phyloP scores from a whole-genome alignment of 495 filamentous ascomycete genomes.

The Neurospora hispaniola region DNA sequence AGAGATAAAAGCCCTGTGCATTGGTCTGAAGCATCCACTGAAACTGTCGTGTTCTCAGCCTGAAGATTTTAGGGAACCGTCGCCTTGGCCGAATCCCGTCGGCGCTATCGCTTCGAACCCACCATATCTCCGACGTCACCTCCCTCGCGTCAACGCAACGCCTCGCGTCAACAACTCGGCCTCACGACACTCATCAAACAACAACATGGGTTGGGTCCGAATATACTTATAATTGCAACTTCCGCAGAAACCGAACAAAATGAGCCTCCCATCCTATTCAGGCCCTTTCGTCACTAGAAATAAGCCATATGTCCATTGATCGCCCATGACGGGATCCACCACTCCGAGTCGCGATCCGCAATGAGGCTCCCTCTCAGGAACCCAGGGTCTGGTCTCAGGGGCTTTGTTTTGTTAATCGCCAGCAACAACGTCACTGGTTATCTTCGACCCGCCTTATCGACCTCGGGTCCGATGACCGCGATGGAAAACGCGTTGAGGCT shows the following conservation, averaged over 20 bases:
- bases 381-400: background rate
- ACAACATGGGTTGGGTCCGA: background rate
- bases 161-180: background rate
- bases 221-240: background rate
- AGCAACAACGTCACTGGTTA: background rate
- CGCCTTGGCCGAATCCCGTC: background rate
- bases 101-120: background rate
- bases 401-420: background rate
- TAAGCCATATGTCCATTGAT: background rate
- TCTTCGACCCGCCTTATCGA: background rate
- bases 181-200: background rate
- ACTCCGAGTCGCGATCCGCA: background rate
- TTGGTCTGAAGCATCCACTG: background rate
- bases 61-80: background rate
- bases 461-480: background rate
- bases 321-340: background rate
- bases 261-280: background rate
- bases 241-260: background rate
- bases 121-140: background rate
- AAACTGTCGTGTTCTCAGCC: background rate
- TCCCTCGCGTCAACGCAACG: background rate
- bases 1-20: background rate
- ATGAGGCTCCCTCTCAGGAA: background rate
- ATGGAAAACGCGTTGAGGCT: background rate
- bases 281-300: background rate